Conservation (phyloP, 208 protist genomes). For the Phytomonas sp. region DNA sequence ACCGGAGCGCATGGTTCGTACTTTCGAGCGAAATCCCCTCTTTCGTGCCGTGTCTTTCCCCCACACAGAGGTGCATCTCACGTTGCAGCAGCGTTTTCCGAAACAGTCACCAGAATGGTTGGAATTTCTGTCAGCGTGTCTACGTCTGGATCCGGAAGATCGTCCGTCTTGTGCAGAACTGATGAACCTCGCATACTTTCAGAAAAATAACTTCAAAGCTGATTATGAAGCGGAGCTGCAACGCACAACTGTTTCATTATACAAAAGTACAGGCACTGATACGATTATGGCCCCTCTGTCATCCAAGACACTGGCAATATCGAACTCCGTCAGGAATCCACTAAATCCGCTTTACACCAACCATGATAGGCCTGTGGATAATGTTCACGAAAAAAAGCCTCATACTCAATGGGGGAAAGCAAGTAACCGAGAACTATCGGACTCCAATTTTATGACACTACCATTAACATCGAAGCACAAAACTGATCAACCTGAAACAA, state of each 20-base stretch:
- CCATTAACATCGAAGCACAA: neutral
- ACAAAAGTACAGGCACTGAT: neutral
- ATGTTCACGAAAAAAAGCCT: neutral
- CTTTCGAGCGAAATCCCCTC: constrained; percentile 80
- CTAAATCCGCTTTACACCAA: neutral
- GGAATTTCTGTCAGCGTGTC: constrained; percentile 69
- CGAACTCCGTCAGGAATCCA: neutral
- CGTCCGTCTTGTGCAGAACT: constrained; percentile 69
- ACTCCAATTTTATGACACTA: neutral
- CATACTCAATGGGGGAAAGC: neutral
- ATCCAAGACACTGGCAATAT: neutral
- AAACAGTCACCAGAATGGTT: constrained; percentile 53
- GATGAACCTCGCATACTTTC: constrained; percentile 82
- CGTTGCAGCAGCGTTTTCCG: constrained; percentile 68
- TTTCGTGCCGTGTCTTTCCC: constrained; percentile 80
- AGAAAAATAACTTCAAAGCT: constrained; percentile 55
- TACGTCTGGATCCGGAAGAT: constrained; percentile 71
- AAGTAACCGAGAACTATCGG: neutral
- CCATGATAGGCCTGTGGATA: neutral
- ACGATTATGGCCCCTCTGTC: neutral
- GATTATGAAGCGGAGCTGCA: constrained; percentile 78
- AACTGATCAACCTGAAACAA: neutral
- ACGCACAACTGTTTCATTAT: neutral
- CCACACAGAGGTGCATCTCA: constrained; percentile 32
- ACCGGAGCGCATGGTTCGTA: constrained; percentile 56